phyloP scores from a whole-genome alignment of 495 filamentous ascomycete species.

The Viridothelium virens region DNA sequence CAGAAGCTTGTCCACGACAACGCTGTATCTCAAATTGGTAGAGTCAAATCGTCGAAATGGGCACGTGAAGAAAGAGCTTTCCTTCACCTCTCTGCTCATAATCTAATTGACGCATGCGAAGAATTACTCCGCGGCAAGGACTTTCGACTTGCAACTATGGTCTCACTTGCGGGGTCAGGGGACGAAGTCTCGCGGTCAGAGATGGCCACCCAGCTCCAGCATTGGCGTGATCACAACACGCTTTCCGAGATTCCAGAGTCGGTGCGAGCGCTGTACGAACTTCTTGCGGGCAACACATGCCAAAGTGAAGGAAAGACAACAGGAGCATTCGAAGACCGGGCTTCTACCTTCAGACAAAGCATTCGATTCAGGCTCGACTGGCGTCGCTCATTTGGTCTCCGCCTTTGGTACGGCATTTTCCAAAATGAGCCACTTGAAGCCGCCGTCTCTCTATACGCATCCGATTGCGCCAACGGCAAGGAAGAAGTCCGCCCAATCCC shows the following conservation, averaged over 20 bases:
- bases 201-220: slow-evolving; percentile 66
- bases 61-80: slow-evolving; percentile 75
- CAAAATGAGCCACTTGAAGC: slow-evolving; percentile 58
- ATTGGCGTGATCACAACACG: slow-evolving; percentile 73
- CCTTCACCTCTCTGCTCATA: slow-evolving; percentile 65
- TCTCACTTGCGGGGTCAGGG: slow-evolving; percentile 58
- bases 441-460: slow-evolving; percentile 60
- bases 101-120: slow-evolving; percentile 72
- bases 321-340: slow-evolving; percentile 63
- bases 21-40: slow-evolving; percentile 42
- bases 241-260: slow-evolving; percentile 81
- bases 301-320: slow-evolving; percentile 68
- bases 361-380: slow-evolving; percentile 79
- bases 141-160: slow-evolving; percentile 71
- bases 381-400: slow-evolving; percentile 84
- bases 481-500: slow-evolving; percentile 53
- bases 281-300: slow-evolving; percentile 77
- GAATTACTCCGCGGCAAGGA: slow-evolving; percentile 63
- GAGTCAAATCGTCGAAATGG: slow-evolving; percentile 33
- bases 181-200: slow-evolving; percentile 56
- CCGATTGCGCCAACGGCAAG: slow-evolving; percentile 53
- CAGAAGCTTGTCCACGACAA: slow-evolving; percentile 51
- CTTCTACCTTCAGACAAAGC: slow-evolving; percentile 66
- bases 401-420: slow-evolving; percentile 73
- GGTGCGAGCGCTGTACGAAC: slow-evolving; percentile 78